These are phyloP conservation scores for Termitomyces sp. DNA, from an alignment of 768 basidiomycete species.

Conservation along the genomic window DNA sequence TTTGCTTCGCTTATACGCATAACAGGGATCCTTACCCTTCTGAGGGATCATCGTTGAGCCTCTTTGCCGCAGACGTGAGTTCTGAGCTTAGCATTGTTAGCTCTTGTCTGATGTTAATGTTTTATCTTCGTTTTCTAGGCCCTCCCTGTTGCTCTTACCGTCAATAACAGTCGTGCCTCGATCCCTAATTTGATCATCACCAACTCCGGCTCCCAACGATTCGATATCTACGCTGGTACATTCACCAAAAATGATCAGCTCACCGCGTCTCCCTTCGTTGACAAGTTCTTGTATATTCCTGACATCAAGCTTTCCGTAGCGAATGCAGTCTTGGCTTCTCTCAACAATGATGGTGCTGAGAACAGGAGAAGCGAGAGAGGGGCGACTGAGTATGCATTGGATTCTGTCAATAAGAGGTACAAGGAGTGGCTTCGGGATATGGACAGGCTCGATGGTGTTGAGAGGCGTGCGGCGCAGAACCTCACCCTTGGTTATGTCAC, in stretches of 20 bases:
- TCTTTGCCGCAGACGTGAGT: slow-evolving; percentile 50
- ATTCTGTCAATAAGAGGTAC: slow-evolving; percentile 10
- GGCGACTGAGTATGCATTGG: slow-evolving; percentile 13
- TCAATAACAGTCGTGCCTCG: slow-evolving; percentile 61
- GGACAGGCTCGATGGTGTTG: slow-evolving; percentile 38
- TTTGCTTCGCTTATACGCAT: slow-evolving; percentile 2
- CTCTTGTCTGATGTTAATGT: not conserved
- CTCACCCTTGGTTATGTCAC: slow-evolving; percentile 80
- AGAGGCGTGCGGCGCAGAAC: slow-evolving; percentile 44
- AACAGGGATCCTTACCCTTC: slow-evolving; percentile 62
- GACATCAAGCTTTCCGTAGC: slow-evolving; percentile 52
- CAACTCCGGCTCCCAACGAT: slow-evolving; percentile 67
- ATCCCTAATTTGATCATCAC: slow-evolving; percentile 65
- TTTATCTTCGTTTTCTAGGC: slow-evolving; percentile 28
- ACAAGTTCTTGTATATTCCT: slow-evolving; percentile 63
- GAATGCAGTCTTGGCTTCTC: slow-evolving; percentile 46
- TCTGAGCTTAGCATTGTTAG: not conserved
- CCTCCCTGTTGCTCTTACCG: slow-evolving; percentile 51
- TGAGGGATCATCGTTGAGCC: slow-evolving; percentile 56
- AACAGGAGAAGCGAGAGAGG: slow-evolving; percentile 27
- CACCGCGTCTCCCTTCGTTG: slow-evolving; percentile 68
- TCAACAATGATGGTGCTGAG: slow-evolving; percentile 40
- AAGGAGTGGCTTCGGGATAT: slow-evolving; percentile 58
- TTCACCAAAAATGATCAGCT: slow-evolving; percentile 85
- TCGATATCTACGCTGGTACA: slow-evolving; percentile 62